Conservation (phyloP, 345 rosid genomes). For the Luvunga scandens region DNA sequence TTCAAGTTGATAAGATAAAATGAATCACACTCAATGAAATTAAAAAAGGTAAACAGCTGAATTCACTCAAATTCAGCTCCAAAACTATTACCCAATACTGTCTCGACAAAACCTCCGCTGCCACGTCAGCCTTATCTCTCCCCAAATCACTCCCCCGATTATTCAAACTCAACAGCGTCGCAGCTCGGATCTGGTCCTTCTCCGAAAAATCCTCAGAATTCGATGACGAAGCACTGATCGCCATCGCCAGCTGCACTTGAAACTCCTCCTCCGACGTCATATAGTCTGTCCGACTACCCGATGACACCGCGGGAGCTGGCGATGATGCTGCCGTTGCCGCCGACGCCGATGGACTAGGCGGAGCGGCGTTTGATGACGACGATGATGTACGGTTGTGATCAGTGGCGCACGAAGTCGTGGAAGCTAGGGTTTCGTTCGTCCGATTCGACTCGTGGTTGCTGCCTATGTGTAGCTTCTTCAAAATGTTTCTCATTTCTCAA, state of each 20-base stretch:
- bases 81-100: conserved; percentile 78
- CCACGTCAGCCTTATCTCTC: conserved; percentile 55
- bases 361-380: conserved; percentile 24
- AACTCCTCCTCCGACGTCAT: conserved; percentile 92
- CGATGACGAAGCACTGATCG: conserved; percentile 72
- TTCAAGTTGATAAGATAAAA: conserved; percentile 14
- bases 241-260: conserved; percentile 92
- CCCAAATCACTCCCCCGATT: conserved; percentile 46
- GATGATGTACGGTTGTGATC: conserved; percentile 46
- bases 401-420: conserved; percentile 33
- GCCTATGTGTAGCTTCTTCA: conserved; percentile 86
- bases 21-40: neutral
- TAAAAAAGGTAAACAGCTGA: neutral
- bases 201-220: conserved; percentile 74
- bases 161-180: conserved; percentile 59
- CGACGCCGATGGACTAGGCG: conserved; percentile 42
- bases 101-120: conserved; percentile 75
- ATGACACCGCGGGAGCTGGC: conserved; percentile 23
- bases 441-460: conserved; percentile 69
- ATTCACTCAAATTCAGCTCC: conserved; percentile 16
- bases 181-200: conserved; percentile 95
- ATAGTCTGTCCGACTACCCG: conserved; percentile 45
- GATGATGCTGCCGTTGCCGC: conserved; percentile 25
- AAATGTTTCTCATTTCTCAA: conserved; percentile 79
- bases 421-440: conserved; percentile 54